Evolutionary conservation across 73 alveolate species (phyloP).

Genomic region (Paraurostyla sp.): DNA sequence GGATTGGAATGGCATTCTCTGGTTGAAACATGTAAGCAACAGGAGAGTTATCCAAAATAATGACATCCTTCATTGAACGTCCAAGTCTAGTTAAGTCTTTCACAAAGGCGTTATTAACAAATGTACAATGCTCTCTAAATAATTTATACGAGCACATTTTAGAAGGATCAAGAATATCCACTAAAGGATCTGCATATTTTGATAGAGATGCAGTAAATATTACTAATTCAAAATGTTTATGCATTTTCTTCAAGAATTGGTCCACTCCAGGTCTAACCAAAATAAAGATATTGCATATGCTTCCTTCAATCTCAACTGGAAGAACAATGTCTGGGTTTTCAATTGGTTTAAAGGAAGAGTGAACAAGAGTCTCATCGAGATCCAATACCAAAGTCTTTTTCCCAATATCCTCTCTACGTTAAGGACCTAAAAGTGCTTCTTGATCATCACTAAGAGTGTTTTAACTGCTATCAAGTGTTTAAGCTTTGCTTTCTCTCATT

Average conservation of each 20-base stretch:
- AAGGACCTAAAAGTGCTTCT: constrained; percentile 63
- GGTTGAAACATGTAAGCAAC: constrained; percentile 81
- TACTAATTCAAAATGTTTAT: constrained; percentile 75
- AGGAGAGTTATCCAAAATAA: constrained; percentile 89
- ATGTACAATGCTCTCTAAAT: constrained; percentile 94
- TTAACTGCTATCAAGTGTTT: not conserved
- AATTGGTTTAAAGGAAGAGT: constrained; percentile 84
- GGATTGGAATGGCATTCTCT: constrained; percentile 81
- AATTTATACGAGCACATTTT: constrained; percentile 74
- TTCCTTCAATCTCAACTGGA: constrained; percentile 85
- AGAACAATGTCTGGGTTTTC: constrained; percentile 77
- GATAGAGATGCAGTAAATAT: constrained; percentile 82
- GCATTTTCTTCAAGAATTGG: constrained; percentile 74
- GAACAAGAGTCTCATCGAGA: constrained; percentile 87
- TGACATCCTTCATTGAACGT: constrained; percentile 82
- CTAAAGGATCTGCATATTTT: constrained; percentile 86
- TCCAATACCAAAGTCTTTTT: constrained; percentile 84
- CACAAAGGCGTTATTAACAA: constrained; percentile 82
- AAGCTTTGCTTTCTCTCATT: constrained; percentile 6
- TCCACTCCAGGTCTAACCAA: constrained; percentile 83
- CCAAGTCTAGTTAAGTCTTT: constrained; percentile 86
- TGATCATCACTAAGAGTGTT: constrained; percentile 61
- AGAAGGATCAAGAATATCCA: constrained; percentile 78
- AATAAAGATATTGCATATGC: constrained; percentile 78
- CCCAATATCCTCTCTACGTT: constrained; percentile 72